Evolutionary conservation across 2,329 filamentous ascomycete genomes (phyloP).

Genomic region (Daldinia sp.): DNA sequence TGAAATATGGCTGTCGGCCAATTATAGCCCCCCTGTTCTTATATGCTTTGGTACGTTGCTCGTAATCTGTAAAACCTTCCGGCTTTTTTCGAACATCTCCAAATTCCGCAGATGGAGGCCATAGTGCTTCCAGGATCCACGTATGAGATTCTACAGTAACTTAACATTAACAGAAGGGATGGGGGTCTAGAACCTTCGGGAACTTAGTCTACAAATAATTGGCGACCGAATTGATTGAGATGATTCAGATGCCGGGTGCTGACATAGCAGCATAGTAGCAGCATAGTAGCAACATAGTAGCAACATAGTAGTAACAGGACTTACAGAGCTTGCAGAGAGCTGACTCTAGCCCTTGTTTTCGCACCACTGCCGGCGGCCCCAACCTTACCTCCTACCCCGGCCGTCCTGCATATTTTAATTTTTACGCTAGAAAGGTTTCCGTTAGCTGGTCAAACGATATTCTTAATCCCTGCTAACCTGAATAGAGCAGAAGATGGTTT

Average conservation of each 20-base stretch:
- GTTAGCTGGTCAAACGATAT: not conserved
- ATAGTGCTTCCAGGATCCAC: conserved; percentile 13
- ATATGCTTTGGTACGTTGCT: conserved; percentile 1
- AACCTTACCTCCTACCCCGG: conserved; percentile 38
- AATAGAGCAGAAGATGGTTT: conserved; percentile 20
- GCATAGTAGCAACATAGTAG: conserved; percentile 13
- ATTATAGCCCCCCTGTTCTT: conserved; percentile 8
- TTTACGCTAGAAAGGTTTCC: conserved; percentile 7
- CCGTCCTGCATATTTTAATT: conserved; percentile 19
- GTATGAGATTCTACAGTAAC: conserved; percentile 19
- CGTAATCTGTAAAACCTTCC: conserved; percentile 21
- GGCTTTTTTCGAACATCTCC: conserved; percentile 36
- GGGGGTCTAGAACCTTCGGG: conserved; percentile 38
- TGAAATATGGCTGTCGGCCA: conserved; percentile 9
- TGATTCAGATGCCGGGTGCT: conserved; percentile 40
- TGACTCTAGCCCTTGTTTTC: conserved; percentile 18
- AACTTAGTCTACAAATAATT: conserved; percentile 13
- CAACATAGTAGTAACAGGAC: conserved; percentile 6
- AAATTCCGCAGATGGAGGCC: conserved; percentile 41
- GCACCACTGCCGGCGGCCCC: conserved; percentile 28
- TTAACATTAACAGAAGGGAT: conserved; percentile 9
- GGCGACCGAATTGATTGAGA: conserved; percentile 23
- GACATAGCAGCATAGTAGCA: conserved; percentile 26
- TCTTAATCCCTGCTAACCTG: conserved; percentile 24
- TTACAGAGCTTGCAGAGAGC: conserved; percentile 23